Base-by-base conservation (phyloP, 164 flowering plant genomes). In the Aristolochia fimbriata region DNA sequence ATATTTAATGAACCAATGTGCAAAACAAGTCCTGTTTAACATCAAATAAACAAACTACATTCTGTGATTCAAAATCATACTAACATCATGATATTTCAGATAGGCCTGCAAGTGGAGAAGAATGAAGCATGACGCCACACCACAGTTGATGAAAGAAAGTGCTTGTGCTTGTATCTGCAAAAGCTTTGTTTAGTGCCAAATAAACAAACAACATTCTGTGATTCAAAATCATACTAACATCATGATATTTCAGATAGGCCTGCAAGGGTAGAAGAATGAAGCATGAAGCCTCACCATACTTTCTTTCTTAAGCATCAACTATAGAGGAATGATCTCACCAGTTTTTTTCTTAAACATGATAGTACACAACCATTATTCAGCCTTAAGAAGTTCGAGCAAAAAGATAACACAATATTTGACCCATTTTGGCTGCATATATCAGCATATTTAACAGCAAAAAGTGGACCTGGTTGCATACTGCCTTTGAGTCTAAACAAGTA, bases 61-160 rank as follows among this genome's bases (percentile, higher is more conserved):
- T 2, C 5, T 27, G 2, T 27, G 5, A 11, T n/a, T 6, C 19
- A 33, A 61, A 24, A 30, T 31, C 6, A 14, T 73, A 87, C 98
- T 84, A 77, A 63, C 86, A 89, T 82, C 81, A 79, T 73, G 71
- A 93, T 68, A 84, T 66, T 49, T 78, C 79, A 37, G 87, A 85
- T 20, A 89, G 70, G 63, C 68, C 62, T 30, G 45, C 57, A 50
- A 89, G 55, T 13, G 93, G 91, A 65, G 78, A 85, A 5, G 96
- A 96, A 62, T 84, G 83, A 72, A 85, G 93, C 78, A 84, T 89
- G 83, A 4, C 51, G 4, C 4, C 87, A 92, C 82, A 43, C 83
- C 71, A 64, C 73, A 25, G 71, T 86, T 83, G 65, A 92, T 72
- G 65, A 67, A 87, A 58, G 79, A 74, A 19, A 92, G 23, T 16